phyloP scores from a whole-genome alignment of 2,329 filamentous ascomycete species.

The Colletotrichum somersetense region DNA sequence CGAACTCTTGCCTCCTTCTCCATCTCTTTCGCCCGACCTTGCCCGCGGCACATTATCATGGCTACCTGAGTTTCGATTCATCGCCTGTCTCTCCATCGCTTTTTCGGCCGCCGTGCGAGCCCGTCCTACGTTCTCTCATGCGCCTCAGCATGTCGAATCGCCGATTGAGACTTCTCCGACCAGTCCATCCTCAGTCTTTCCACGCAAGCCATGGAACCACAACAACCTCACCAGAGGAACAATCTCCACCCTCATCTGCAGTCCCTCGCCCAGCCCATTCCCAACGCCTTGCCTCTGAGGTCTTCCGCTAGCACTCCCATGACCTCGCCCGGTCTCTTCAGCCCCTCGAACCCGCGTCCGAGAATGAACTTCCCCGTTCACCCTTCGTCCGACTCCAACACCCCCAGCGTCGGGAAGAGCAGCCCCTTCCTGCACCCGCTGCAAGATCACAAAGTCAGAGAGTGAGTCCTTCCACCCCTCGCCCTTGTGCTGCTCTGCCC shows the following conservation, averaged over 20 bases:
- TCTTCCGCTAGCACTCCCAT: slow-evolving; percentile 69
- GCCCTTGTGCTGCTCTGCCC: background rate
- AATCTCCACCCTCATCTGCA: slow-evolving; percentile 37
- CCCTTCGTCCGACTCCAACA: slow-evolving; percentile 66
- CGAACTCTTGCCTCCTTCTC: slow-evolving; percentile 9
- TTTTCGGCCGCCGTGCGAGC: slow-evolving; percentile 41
- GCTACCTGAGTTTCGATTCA: slow-evolving; percentile 24
- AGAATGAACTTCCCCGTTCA: slow-evolving; percentile 54
- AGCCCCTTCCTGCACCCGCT: slow-evolving; percentile 78
- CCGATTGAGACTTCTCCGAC: slow-evolving; percentile 33
- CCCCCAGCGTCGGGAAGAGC: slow-evolving; percentile 61
- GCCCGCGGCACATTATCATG: slow-evolving; percentile 21
- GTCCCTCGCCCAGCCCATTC: slow-evolving; percentile 46
- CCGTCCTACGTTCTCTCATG: slow-evolving; percentile 30
- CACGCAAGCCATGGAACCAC: slow-evolving; percentile 33
- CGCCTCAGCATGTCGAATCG: slow-evolving; percentile 43
- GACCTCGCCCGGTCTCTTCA: slow-evolving; percentile 73
- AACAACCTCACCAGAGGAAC: slow-evolving; percentile 30
- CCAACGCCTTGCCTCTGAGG: slow-evolving; percentile 58
- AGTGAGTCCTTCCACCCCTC: slow-evolving; percentile 66
- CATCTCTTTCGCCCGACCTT: background rate
- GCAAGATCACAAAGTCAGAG: slow-evolving; percentile 80
- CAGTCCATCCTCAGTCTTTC: slow-evolving; percentile 24
- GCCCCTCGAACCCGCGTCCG: slow-evolving; percentile 59
- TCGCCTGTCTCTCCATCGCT: slow-evolving; percentile 20